Evolutionary conservation across 108 stramenopile species (phyloP).

Genomic region (Nitzschia palea): DNA sequence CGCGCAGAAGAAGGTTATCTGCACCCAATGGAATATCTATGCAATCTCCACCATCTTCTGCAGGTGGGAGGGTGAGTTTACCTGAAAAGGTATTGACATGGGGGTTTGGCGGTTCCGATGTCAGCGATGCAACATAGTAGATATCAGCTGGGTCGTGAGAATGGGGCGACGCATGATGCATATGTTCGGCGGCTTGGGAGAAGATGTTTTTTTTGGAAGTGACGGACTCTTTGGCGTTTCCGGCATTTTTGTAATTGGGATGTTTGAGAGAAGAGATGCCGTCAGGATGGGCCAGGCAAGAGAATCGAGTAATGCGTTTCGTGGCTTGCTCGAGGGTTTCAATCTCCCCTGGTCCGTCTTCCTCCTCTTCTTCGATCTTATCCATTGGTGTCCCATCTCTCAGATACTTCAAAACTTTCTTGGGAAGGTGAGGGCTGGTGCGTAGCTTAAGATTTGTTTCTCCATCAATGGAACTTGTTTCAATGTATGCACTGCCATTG

Average conservation of each 20-base stretch:
- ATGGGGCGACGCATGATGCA: conserved; percentile 2
- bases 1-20: conserved; percentile 90
- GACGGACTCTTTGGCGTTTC: conserved; percentile 4
- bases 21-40: conserved; percentile 76
- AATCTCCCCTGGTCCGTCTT: conserved; percentile 23
- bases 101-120: conserved; percentile 87
- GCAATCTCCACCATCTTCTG: conserved; percentile 34
- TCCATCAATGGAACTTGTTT: conserved; percentile 96
- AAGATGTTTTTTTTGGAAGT: conserved; percentile 11
- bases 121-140: conserved; percentile 57
- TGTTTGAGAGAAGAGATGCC: conserved; percentile 52
- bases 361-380: conserved; percentile 21
- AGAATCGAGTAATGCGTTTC: conserved; percentile 64
- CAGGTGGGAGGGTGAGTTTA: conserved; percentile 66
- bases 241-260: conserved; percentile 37
- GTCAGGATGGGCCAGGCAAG: conserved; percentile 61
- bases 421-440: conserved; percentile 66
- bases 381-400: conserved; percentile 25
- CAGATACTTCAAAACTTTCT: conserved; percentile 23
- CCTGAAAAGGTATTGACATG: conserved; percentile 91
- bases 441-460: conserved; percentile 97
- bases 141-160: conserved; percentile 14
- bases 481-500: conserved; percentile 87
- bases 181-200: neutral
- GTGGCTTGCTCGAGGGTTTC: conserved; percentile 72